Evolutionary conservation across 163 green algal genomes (phyloP), one percentile per base, ranked within the genome.

Genomic region (Scenedesmus sp.): DNA sequence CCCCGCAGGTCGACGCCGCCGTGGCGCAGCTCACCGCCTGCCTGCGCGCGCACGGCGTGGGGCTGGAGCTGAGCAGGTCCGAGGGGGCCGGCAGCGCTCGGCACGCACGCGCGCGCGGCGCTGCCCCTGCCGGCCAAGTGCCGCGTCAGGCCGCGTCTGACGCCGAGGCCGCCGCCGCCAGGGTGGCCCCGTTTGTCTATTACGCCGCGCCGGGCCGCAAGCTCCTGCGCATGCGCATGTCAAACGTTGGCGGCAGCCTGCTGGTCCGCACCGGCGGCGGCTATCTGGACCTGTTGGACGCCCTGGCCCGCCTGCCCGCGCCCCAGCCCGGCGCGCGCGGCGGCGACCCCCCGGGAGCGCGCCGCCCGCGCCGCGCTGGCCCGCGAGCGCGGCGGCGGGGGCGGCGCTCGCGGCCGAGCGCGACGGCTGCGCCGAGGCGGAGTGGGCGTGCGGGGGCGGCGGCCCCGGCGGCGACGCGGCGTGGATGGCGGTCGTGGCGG

Each of bases 181-280:
- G 58, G 58, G 10, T 47, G 34, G 57, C 54, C 0, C 56, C 71
- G 4, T 63, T 3, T n/a, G 2, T 39, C 13, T n/a, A n/a, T n/a
- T 79, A 71, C 56, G 53, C 56, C 14, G 36, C 28, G 17, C 45
- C 56, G 28, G 71, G 71, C 42, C 71, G 71, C 57, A 79, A 79
- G 57, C n/a, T n/a, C n/a, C 57, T 79, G 57, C 71, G 31, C 22
- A 17, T 79, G 11, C 28, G 58, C 17, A 60, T 71, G 42, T 4
- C 70, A 14, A 79, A 79, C 42, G n/a, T n/a, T n/a, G n/a, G n/a
- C n/a, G 71, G 58, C 58, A 60, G 60, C 42, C 47, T 79, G 71
- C 57, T 79, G 11, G 71, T 62, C 0, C 60, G 71, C 15, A 62
- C 71, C 29, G 71, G 71, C 28, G 71, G 57, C n/a, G 71, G 71